Conservation (phyloP, 352 stramenopile species). For the Saprolegnia parasitica region DNA sequence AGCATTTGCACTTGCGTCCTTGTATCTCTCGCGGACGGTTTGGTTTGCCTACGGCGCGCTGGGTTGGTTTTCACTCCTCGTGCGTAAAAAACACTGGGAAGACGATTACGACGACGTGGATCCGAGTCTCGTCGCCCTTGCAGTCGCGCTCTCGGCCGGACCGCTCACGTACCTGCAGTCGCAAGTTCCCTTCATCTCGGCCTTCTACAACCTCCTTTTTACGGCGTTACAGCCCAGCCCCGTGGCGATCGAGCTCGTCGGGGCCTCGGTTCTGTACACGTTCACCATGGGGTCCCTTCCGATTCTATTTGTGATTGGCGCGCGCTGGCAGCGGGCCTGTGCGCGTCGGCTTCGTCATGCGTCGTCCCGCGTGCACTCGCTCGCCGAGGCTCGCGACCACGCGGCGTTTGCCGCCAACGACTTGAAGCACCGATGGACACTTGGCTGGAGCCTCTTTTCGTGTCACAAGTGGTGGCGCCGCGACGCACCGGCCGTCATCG, state of each 20-base stretch:
- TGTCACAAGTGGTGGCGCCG: too few species aligned
- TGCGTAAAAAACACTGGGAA: conserved; percentile 1
- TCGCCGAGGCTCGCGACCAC: neutral
- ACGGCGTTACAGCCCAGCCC: neutral
- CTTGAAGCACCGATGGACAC: neutral
- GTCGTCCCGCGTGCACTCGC: too few species aligned
- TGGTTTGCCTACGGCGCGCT: conserved; percentile 21
- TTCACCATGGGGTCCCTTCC: neutral
- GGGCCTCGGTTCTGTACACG: neutral
- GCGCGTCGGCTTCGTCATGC: too few species aligned
- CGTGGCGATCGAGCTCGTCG: neutral
- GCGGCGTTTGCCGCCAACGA: neutral
- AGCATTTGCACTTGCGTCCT: neutral
- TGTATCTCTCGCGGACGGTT: conserved; percentile 11
- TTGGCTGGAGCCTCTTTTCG: neutral
- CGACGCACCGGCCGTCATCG: neutral
- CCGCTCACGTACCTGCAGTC: neutral
- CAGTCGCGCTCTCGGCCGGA: neutral
- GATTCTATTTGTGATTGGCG: neutral
- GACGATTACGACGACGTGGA: neutral
- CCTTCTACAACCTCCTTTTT: neutral
- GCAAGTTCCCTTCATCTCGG: neutral
- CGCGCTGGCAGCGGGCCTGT: neutral
- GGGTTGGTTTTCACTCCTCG: neutral
- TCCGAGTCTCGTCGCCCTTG: conserved; percentile 2